These are phyloP conservation scores for Mollisia scopiformis DNA, from an alignment of 2,329 filamentous ascomycete species.

Conservation along the genomic window DNA sequence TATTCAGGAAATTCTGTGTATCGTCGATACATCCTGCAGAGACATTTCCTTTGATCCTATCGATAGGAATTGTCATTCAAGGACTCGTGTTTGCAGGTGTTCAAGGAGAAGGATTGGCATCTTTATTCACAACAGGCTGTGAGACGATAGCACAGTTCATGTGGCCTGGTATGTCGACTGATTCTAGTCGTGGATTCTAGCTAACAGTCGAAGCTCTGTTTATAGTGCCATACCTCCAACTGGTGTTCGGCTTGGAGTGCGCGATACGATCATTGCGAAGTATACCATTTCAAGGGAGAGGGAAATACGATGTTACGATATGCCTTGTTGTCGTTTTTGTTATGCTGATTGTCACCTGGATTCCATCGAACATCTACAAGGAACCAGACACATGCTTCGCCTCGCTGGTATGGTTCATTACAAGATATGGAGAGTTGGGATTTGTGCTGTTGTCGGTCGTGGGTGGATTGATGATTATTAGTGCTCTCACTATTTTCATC, in stretches of 20 bases:
- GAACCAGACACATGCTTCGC: constrained; percentile 67
- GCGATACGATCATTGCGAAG: constrained; percentile 56
- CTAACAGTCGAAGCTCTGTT: constrained; percentile 60
- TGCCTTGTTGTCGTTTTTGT: constrained; percentile 56
- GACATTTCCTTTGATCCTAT: constrained; percentile 57
- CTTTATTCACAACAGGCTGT: constrained; percentile 55
- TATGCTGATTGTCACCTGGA: constrained; percentile 57
- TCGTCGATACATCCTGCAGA: constrained; percentile 39
- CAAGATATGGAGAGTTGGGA: constrained; percentile 59
- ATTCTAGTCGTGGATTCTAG: neutral
- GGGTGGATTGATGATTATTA: constrained; percentile 51
- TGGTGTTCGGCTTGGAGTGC: constrained; percentile 67
- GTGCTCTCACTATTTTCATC: constrained; percentile 57
- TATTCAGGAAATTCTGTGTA: constrained; percentile 36
- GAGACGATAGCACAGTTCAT: constrained; percentile 57
- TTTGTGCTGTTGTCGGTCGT: constrained; percentile 57
- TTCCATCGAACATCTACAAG: constrained; percentile 57
- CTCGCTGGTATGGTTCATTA: constrained; percentile 69
- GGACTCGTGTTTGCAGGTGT: constrained; percentile 58
- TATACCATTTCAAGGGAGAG: constrained; percentile 59
- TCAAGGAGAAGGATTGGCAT: constrained; percentile 57
- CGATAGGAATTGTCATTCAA: constrained; percentile 60
- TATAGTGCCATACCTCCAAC: constrained; percentile 65
- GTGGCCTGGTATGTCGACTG: constrained; percentile 56
- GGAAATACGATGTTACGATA: constrained; percentile 61